Evolutionary conservation across 169 alveolate genomes (phyloP), one percentile per base, ranked within the genome.

Genomic region (Plasmodium reichenowi): DNA sequence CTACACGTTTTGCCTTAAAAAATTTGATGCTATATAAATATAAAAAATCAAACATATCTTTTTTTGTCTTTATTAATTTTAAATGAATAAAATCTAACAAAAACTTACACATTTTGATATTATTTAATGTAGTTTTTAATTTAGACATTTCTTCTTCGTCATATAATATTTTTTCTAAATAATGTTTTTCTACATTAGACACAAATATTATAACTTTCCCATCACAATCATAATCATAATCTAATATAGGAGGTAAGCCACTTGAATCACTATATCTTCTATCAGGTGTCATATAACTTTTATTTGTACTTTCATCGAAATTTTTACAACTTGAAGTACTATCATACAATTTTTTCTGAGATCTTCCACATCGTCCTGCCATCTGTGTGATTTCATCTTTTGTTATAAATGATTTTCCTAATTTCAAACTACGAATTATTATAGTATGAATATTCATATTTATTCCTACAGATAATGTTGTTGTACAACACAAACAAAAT

Each of bases 401-500:
- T 58, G 91, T 80, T 52, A 80, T 24, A 50, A 54, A 68, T 4
- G 59, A 6, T 3, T 10, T 80, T 29, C 91, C 91, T 9, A 80
- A 1, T 60, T 24, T 59, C 67, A 80, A 17, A 62, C 72, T 68
- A 22, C 91, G 38, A 20, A 80, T 80, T 17, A 80, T 26, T 13
- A 80, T 20, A 26, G 91, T 80, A 52, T 80, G 91, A 17, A 80
- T 83, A 60, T 66, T 68, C 8, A 80, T 54, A 43, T 68, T 80
- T n/a, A 80, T 72, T 47, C 91, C 91, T 15, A 80, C 91, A 22
- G 85, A 80, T 60, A 80, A 60, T 12, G 91, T 80, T 8, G 91
- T 80, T 60, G 91, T 80, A 38, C 91, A 80, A 47, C 91, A 80
- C 15, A 80, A 67, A 26, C 91, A 80, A 72, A 80, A 80, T 7